Percentiles rank a stretch among this genome's conserved stretches.
Evolutionary conservation across 2,329 filamentous ascomycete genomes (phyloP).

Genomic region (Botrytis pseudocinerea): DNA sequence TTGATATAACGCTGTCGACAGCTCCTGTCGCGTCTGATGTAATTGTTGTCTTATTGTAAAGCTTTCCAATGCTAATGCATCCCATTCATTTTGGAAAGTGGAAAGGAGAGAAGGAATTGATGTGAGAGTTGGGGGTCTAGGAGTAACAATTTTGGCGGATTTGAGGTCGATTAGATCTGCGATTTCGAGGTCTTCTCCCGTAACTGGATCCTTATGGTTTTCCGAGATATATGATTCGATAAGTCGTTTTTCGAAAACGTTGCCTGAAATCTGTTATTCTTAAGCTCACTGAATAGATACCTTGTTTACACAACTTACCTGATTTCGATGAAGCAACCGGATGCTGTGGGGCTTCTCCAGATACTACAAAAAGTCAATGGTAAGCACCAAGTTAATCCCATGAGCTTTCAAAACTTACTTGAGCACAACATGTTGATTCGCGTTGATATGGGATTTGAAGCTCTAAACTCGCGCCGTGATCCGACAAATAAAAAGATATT

Average conservation of each 20-base stretch:
- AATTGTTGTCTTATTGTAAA: slow-evolving; percentile 90
- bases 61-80: slow-evolving; percentile 85
- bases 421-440: slow-evolving; percentile 60
- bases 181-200: slow-evolving; percentile 76
- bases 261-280: slow-evolving; percentile 54
- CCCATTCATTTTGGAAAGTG: slow-evolving; percentile 98
- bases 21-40: slow-evolving; percentile 85
- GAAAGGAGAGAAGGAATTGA: slow-evolving; percentile 93
- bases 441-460: slow-evolving; percentile 28
- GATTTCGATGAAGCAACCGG: slow-evolving; percentile 95
- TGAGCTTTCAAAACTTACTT: slow-evolving; percentile 51
- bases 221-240: slow-evolving; percentile 95
- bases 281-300: slow-evolving; percentile 25
- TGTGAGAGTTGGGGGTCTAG: slow-evolving; percentile 87
- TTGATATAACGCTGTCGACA: slow-evolving; percentile 92
- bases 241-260: slow-evolving; percentile 90
- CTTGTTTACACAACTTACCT: slow-evolving; percentile 56
- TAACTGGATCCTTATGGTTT: slow-evolving; percentile 88
- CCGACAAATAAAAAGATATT: slow-evolving; percentile 23
- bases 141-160: slow-evolving; percentile 78
- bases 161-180: slow-evolving; percentile 90
- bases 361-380: slow-evolving; percentile 60
- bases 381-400: slow-evolving; percentile 26
- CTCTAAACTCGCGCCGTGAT: slow-evolving; percentile 33
- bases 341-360: slow-evolving; percentile 91